A percentile compares a stretch with the other conserved stretches of the same genome.
phyloP scores from a whole-genome alignment of 306 rosid genomes.

The Gastrolobium bilobum region DNA sequence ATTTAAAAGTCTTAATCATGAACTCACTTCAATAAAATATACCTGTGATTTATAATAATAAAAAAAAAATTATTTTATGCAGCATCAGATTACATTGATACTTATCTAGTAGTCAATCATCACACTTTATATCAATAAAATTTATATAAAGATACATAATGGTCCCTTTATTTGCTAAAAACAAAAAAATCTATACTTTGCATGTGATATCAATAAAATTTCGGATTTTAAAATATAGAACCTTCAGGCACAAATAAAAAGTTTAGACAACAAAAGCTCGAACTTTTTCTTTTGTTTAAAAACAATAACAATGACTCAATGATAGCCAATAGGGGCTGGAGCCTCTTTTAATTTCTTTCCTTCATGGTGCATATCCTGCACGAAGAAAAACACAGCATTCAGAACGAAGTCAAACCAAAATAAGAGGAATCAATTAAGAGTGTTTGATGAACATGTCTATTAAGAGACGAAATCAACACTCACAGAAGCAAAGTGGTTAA shows the following conservation, averaged over 20 bases:
- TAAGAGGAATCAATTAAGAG: not conserved
- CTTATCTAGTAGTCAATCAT: too few species aligned
- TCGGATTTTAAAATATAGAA: not conserved
- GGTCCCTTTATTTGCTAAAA: too few species aligned
- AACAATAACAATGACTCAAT: constrained; percentile 38
- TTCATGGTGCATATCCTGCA: constrained; percentile 62
- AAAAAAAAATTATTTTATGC: too few species aligned
- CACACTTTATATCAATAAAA: too few species aligned
- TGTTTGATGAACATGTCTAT: not conserved
- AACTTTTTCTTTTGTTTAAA: not conserved
- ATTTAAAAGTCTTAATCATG: too few species aligned
- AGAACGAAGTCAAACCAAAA: not conserved
- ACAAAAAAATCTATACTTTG: too few species aligned
- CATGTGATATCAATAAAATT: not conserved
- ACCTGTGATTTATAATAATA: too few species aligned
- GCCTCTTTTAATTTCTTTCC: constrained; percentile 60
- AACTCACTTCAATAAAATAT: too few species aligned
- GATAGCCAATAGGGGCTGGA: constrained; percentile 62
- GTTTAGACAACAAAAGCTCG: not conserved
- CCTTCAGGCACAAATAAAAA: not conserved
- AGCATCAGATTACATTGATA: too few species aligned
- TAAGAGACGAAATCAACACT: constrained; percentile 37
- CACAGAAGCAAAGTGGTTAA: constrained; percentile 86
- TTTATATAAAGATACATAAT: too few species aligned
- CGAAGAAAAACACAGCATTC: not conserved